Percentiles rank a stretch among this genome's conserved stretches.
phyloP scores from a whole-genome alignment of 441 rosid species.

The Populus hybrid region DNA sequence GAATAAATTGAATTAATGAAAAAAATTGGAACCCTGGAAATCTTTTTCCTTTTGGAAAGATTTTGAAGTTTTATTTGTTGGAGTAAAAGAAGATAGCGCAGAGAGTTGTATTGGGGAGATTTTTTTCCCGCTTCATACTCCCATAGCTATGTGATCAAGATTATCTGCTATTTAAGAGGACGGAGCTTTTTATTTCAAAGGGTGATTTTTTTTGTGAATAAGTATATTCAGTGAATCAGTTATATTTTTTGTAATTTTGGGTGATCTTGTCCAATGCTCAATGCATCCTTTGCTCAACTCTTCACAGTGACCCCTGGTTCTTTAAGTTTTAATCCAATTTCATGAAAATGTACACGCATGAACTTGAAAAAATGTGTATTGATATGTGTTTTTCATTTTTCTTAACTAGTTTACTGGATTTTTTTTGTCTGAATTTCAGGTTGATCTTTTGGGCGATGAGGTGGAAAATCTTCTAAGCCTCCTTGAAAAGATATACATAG shows the following conservation, averaged over 20 bases:
- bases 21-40: neutral
- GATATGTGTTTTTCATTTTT: neutral
- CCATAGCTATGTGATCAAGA: neutral
- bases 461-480: constrained; percentile 73
- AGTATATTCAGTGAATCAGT: neutral
- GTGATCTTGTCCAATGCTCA: neutral
- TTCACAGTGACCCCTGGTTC: neutral
- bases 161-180: neutral
- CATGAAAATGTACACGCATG: neutral
- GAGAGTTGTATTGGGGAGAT: neutral
- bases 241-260: neutral
- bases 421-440: constrained; percentile 44
- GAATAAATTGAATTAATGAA: neutral
- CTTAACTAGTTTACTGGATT: neutral
- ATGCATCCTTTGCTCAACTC: neutral
- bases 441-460: constrained; percentile 91
- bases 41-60: neutral
- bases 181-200: neutral
- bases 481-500: constrained; percentile 92
- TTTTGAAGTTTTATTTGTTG: neutral
- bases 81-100: neutral
- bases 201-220: neutral
- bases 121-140: neutral
- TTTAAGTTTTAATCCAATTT: neutral
- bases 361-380: neutral